These are phyloP conservation scores for Periconia digitata DNA, from an alignment of 2,329 filamentous ascomycete species.

Conservation along the genomic window DNA sequence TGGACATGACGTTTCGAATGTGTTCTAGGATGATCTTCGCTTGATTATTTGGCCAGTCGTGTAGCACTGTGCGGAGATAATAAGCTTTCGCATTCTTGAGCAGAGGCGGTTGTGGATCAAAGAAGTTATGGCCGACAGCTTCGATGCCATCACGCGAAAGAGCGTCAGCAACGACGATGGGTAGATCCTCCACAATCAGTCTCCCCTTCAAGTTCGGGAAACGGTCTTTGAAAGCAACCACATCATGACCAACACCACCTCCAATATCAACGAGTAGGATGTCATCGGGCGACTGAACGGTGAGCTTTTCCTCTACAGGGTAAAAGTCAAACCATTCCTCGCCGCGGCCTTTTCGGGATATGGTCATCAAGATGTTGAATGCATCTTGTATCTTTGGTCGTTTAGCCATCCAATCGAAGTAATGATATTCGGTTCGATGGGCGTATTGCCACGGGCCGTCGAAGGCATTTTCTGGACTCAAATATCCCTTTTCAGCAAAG, in stretches of 20 bases:
- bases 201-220: constrained; percentile 10
- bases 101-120: constrained; percentile 8
- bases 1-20: constrained; percentile 10
- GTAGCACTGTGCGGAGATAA: constrained; percentile 37
- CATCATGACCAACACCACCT: constrained; percentile 10
- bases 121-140: constrained; percentile 12
- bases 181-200: constrained; percentile 13
- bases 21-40: constrained; percentile 34
- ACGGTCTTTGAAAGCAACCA: constrained; percentile 2
- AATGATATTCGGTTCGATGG: constrained; percentile 18
- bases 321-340: constrained; percentile 14
- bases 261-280: constrained; percentile 14
- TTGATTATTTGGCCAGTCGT: constrained; percentile 44
- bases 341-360: background rate
- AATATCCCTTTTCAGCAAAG: constrained; percentile 27
- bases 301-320: constrained; percentile 13
- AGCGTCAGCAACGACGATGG: background rate
- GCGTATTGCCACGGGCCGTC: constrained; percentile 31
- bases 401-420: constrained; percentile 26
- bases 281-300: background rate
- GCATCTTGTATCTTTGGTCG: constrained; percentile 15
- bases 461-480: constrained; percentile 24
- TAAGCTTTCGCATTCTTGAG: constrained; percentile 21
- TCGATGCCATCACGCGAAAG: background rate
- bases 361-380: constrained; percentile 28